phyloP scores from a whole-genome alignment of 768 basidiomycete genomes.

The Gymnopilus junonius region DNA sequence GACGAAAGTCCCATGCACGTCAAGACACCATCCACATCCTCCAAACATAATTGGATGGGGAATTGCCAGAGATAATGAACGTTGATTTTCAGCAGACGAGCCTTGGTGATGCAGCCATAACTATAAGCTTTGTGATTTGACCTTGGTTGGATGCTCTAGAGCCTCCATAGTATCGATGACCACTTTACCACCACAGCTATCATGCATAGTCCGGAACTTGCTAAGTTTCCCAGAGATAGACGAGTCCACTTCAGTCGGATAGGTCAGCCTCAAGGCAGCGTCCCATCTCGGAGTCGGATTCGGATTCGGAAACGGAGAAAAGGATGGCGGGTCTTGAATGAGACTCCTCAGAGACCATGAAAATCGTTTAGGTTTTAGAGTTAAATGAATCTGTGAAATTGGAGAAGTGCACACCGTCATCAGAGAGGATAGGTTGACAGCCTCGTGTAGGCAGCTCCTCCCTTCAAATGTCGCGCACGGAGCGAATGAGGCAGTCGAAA shows the following conservation, averaged over 20 bases:
- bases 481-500: background rate
- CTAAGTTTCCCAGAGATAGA: conserved; percentile 1
- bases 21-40: too few species aligned
- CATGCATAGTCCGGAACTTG: background rate
- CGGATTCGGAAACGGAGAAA: conserved; percentile 14
- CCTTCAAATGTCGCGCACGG: background rate
- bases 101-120: background rate
- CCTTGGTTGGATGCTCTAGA: background rate
- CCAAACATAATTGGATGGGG: too few species aligned
- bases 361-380: conserved; percentile 17
- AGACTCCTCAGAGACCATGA: conserved; percentile 15
- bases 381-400: conserved; percentile 16
- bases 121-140: background rate
- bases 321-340: conserved; percentile 11
- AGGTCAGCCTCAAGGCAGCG: background rate
- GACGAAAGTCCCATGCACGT: background rate
- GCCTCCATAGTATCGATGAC: background rate
- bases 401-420: background rate
- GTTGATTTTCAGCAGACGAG: background rate
- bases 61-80: background rate
- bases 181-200: background rate
- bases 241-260: conserved; percentile 13
- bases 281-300: conserved; percentile 12
- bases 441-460: conserved; percentile 12
- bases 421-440: background rate